A percentile compares a stretch with the other conserved stretches of the same genome.
Evolutionary conservation across 768 basidiomycete genomes (phyloP).

Genomic region (Zangia roseola): DNA sequence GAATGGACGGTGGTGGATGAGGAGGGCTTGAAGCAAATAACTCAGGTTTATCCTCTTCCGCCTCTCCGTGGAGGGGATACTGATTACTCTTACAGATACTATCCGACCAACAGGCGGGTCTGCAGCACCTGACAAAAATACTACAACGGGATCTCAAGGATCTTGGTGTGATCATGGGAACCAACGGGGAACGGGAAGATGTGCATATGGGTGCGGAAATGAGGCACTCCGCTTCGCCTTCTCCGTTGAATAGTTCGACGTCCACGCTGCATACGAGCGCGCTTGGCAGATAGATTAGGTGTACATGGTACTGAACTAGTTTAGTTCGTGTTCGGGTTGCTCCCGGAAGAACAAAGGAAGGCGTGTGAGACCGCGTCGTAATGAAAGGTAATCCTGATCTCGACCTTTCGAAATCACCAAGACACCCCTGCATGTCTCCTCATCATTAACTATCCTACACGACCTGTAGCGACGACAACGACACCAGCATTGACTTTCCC

Average conservation of each 20-base stretch:
- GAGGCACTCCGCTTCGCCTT: constrained; percentile 19
- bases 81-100: constrained; percentile 51
- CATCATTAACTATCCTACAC: constrained; percentile 7
- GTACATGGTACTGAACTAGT: constrained; percentile 1
- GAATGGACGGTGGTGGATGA: constrained; percentile 89
- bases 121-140: constrained; percentile 78
- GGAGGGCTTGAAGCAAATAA: constrained; percentile 74
- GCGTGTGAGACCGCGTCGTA: constrained; percentile 24
- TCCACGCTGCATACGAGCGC: constrained; percentile 27
- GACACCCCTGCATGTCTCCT: constrained; percentile 1
- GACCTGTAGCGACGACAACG: constrained; percentile 8
- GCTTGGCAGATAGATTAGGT: constrained; percentile 6
- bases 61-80: background rate
- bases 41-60: constrained; percentile 49
- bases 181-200: constrained; percentile 38
- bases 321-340: constrained; percentile 5
- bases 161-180: constrained; percentile 60
- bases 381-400: constrained; percentile 13
- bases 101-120: constrained; percentile 72
- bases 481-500: background rate
- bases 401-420: background rate
- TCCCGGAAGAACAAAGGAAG: constrained; percentile 11
- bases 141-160: constrained; percentile 64
- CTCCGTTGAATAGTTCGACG: constrained; percentile 23
- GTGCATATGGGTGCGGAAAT: constrained; percentile 14